These are phyloP conservation scores for Aaosphaeria arxii DNA, from an alignment of 2,329 filamentous ascomycete genomes.

Conservation along the genomic window DNA sequence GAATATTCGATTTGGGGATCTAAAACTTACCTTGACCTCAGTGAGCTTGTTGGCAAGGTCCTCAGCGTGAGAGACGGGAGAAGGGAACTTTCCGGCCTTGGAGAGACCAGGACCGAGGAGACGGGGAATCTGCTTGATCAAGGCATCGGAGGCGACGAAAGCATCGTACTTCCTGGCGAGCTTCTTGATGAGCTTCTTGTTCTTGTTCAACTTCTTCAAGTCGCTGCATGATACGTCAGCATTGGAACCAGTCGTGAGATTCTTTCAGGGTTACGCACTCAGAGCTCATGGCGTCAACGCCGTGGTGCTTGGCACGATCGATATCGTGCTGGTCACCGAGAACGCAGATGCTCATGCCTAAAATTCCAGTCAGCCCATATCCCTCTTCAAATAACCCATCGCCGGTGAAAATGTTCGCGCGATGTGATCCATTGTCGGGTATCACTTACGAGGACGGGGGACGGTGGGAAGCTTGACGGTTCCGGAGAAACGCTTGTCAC, in stretches of 20 bases:
- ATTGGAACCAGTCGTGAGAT: no score
- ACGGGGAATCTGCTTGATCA: conserved; percentile 99
- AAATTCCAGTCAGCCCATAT: conserved; percentile 4
- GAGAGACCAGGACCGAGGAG: conserved; percentile 70
- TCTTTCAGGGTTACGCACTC: conserved; percentile 45
- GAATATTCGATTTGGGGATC: no score
- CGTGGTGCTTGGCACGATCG: conserved; percentile 98
- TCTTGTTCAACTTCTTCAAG: conserved; percentile 99
- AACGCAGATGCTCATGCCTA: conserved; percentile 55
- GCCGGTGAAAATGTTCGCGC: no score
- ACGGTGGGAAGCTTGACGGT: conserved; percentile 93
- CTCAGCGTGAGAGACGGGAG: conserved; percentile 94
- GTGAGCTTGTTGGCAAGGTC: conserved; percentile 93
- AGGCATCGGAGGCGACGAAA: conserved; percentile 92
- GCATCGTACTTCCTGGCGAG: conserved; percentile 99
- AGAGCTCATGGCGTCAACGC: conserved; percentile 95
- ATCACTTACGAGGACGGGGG: conserved; percentile 60
- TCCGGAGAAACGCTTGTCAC: conserved; percentile 99
- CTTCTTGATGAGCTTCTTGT: conserved; percentile 99
- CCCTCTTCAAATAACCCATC: neutral
- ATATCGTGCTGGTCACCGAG: conserved; percentile 97
- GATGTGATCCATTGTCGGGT: no score
- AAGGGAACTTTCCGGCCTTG: conserved; percentile 97
- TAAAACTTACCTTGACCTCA: conserved; percentile 77
- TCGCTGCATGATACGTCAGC: conserved; percentile 46